A percentile compares a stretch with the other conserved stretches of the same genome.
phyloP scores from a whole-genome alignment of 1,139 yeast genomes.

The Meyerozyma guilliermondii region DNA sequence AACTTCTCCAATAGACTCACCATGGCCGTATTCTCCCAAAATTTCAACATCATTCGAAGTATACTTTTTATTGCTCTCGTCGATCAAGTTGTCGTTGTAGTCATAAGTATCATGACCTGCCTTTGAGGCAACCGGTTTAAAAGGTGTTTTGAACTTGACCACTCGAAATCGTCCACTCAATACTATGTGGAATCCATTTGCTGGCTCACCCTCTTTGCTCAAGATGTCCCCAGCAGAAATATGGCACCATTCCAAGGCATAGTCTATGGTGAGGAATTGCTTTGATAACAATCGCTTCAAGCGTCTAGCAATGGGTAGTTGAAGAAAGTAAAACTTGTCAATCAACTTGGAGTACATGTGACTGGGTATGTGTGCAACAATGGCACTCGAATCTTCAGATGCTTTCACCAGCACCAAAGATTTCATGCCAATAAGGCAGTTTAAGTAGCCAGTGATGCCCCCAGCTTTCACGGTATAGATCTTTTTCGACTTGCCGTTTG shows the following conservation, averaged over 20 bases:
- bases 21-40: slow-evolving; percentile 84
- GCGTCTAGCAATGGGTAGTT: slow-evolving; percentile 71
- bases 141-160: slow-evolving; percentile 26
- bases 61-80: slow-evolving; percentile 9
- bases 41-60: slow-evolving; percentile 29
- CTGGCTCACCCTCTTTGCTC: slow-evolving; percentile 78
- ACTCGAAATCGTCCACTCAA: slow-evolving; percentile 86
- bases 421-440: slow-evolving; percentile 73
- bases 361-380: slow-evolving; percentile 70
- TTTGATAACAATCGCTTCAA: slow-evolving; percentile 63
- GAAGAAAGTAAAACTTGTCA: slow-evolving; percentile 73
- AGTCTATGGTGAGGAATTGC: slow-evolving; percentile 71
- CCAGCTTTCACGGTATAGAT: slow-evolving; percentile 68
- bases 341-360: slow-evolving; percentile 57
- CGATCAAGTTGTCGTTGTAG: slow-evolving; percentile 14
- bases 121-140: slow-evolving; percentile 6
- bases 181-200: slow-evolving; percentile 90
- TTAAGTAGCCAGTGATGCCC: slow-evolving; percentile 83
- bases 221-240: slow-evolving; percentile 77
- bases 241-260: slow-evolving; percentile 94
- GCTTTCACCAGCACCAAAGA: slow-evolving; percentile 66
- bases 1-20: slow-evolving; percentile 91
- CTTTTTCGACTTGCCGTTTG: slow-evolving; percentile 18
- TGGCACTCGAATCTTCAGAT: slow-evolving; percentile 49
- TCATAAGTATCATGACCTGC: slow-evolving; percentile 10